These are phyloP conservation scores for Ceratocystis eucalypticola DNA, from an alignment of 2,329 filamentous ascomycete species.

Conservation along the genomic window DNA sequence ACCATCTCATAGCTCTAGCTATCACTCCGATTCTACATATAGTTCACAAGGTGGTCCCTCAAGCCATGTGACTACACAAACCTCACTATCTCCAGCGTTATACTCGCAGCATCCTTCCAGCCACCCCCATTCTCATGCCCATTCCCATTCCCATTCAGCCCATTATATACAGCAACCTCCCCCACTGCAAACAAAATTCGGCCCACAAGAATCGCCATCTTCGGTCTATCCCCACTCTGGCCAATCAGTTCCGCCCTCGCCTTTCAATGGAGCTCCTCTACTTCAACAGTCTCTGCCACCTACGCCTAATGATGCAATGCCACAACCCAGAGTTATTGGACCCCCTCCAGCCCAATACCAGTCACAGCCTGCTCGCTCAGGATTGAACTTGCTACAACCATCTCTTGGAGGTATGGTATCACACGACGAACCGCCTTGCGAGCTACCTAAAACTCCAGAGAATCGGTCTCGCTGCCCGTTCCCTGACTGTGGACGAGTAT, in stretches of 20 bases:
- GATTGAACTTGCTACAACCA: constrained; percentile 13
- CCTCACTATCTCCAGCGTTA: not conserved
- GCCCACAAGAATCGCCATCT: not conserved
- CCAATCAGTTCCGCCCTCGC: constrained; percentile 9
- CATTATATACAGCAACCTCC: constrained; percentile 12
- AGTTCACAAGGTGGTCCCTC: not conserved
- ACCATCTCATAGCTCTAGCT: constrained; percentile 13
- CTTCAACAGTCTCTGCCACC: not conserved
- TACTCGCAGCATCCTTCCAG: not conserved
- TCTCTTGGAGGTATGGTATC: not conserved
- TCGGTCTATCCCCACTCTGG: not conserved
- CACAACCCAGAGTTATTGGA: not conserved
- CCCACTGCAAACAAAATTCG: constrained; percentile 11
- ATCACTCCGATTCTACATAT: constrained; percentile 13
- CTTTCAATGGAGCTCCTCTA: not conserved
- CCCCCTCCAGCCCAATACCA: constrained; percentile 6
- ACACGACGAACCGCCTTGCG: constrained; percentile 9
- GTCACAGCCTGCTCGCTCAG: constrained; percentile 10
- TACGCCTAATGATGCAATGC: not conserved
- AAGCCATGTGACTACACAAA: not conserved
- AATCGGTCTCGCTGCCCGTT: constrained; percentile 41
- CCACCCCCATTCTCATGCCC: constrained; percentile 6
- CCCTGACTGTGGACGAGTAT: constrained; percentile 44
- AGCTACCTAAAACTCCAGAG: constrained; percentile 26
- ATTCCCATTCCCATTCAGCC: not conserved